Evolutionary conservation across 495 filamentous ascomycete genomes (phyloP), one percentile per base, ranked within the genome.

Genomic region (Talaromyces ruber): DNA sequence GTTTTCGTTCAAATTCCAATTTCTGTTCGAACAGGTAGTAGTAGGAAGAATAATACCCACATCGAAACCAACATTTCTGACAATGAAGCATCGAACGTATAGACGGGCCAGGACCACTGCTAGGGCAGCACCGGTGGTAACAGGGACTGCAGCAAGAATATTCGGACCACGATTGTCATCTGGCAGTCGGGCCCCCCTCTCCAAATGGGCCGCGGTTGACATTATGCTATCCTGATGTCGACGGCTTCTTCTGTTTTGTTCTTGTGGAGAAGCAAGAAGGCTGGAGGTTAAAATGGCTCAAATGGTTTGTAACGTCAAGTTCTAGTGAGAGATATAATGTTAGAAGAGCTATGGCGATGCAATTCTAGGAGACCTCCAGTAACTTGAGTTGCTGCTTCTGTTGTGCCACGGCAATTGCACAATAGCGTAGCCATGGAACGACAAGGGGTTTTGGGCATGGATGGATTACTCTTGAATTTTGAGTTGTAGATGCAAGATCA

Each of bases 51-150:
- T 7, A n/a, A 30, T 39, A 43, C 63, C 62, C 45, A 67, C 76
- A 71, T 81, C 78, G 50, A 63, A 58, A 1, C 77, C 76, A 30
- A 76, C 51, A 55, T 67, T 74, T 12, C 68, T 71, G 53, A 75
- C 67, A 43, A 79, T 68, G 28, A 66, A 66, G 0, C 71, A 22
- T 2, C 77, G 77, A 28, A 79, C 78, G 50, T 70, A 79, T 18
- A 78, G 64, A 47, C 78, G 71, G 14, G 64, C 63, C 28, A 68
- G 52, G 5, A 70, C 68, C 9, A 50, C 50, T 12, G 62, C 21
- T 32, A 75, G 54, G 3, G 76, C 78, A 24, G 66, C 51, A 3
- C 47, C 11, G 9, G 76, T 79, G 28, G 70, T 66, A 39, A 72
- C 63, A 18, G 70, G 29, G 3, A 72, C 76, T 0, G 69, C 73